phyloP scores from a whole-genome alignment of 2,329 filamentous ascomycete species.

The Plectosphaerella cucumerina region DNA sequence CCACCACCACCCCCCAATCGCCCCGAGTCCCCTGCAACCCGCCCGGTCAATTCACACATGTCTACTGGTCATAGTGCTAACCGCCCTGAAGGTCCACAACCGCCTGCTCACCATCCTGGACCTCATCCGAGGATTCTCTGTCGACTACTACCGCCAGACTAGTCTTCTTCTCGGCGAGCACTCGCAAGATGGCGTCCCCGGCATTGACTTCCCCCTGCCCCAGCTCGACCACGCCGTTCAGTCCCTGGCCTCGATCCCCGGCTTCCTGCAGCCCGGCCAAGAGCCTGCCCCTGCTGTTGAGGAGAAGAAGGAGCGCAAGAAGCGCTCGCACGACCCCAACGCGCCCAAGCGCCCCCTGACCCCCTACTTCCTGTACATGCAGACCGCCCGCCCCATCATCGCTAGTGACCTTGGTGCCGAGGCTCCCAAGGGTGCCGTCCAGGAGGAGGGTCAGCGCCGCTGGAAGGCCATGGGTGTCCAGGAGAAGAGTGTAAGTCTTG shows the following conservation, averaged over 20 bases:
- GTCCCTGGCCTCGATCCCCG: constrained; percentile 33
- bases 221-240: constrained; percentile 49
- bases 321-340: constrained; percentile 82
- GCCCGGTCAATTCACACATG: background rate
- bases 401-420: constrained; percentile 71
- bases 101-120: constrained; percentile 76
- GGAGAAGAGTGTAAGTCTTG: constrained; percentile 59
- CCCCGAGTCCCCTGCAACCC: background rate
- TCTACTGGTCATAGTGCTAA: constrained; percentile 25
- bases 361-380: constrained; percentile 93
- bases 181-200: constrained; percentile 38
- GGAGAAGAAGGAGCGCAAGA: constrained; percentile 86
- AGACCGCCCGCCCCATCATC: constrained; percentile 79
- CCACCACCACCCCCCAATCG: constrained; percentile 6
- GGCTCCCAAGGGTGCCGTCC: constrained; percentile 79
- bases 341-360: constrained; percentile 92
- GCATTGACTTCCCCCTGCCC: constrained; percentile 38
- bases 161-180: constrained; percentile 72
- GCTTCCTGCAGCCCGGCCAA: background rate
- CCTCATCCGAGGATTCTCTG: constrained; percentile 73
- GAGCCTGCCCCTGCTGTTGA: constrained; percentile 37
- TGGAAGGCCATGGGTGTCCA: constrained; percentile 74
- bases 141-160: constrained; percentile 84
- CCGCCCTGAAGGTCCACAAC: constrained; percentile 60
- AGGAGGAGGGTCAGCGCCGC: constrained; percentile 79